phyloP scores from a whole-genome alignment of 1,139 yeast species.

The Geotrichum restrictum region DNA sequence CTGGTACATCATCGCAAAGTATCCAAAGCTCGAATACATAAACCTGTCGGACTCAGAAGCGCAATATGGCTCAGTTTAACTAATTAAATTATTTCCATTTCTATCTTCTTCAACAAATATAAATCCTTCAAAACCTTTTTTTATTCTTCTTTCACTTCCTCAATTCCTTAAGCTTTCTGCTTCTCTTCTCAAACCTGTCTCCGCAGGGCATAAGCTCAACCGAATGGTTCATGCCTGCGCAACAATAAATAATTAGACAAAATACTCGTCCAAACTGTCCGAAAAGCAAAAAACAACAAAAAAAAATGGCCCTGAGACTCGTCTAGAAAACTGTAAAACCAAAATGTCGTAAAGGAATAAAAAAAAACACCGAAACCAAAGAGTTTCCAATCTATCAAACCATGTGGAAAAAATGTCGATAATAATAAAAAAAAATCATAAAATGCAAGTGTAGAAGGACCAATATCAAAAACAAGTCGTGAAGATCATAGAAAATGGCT shows the following conservation, averaged over 20 bases:
- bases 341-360: neutral
- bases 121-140: slow-evolving; percentile 12
- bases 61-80: slow-evolving; percentile 15
- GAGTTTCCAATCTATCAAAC: slow-evolving; percentile 10
- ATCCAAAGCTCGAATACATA: slow-evolving; percentile 29
- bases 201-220: slow-evolving; percentile 14
- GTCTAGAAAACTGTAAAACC: neutral
- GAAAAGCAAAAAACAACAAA: slow-evolving; percentile 8
- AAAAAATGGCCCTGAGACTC: slow-evolving; percentile 8
- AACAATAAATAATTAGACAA: slow-evolving; percentile 8
- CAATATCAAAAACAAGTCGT: slow-evolving; percentile 8
- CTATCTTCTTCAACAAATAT: neutral
- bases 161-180: neutral
- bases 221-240: slow-evolving; percentile 18
- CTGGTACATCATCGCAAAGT: slow-evolving; percentile 40
- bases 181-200: slow-evolving; percentile 6
- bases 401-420: slow-evolving; percentile 12
- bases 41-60: slow-evolving; percentile 9
- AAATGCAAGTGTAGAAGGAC: slow-evolving; percentile 11
- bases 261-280: slow-evolving; percentile 7
- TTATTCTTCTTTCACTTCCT: slow-evolving; percentile 6
- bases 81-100: neutral
- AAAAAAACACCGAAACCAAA: slow-evolving; percentile 9
- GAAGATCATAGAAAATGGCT: slow-evolving; percentile 14
- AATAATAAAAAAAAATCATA: slow-evolving; percentile 13